phyloP scores from a whole-genome alignment of 2,329 filamentous ascomycete species.

The Acephala macrosclerotiorum region DNA sequence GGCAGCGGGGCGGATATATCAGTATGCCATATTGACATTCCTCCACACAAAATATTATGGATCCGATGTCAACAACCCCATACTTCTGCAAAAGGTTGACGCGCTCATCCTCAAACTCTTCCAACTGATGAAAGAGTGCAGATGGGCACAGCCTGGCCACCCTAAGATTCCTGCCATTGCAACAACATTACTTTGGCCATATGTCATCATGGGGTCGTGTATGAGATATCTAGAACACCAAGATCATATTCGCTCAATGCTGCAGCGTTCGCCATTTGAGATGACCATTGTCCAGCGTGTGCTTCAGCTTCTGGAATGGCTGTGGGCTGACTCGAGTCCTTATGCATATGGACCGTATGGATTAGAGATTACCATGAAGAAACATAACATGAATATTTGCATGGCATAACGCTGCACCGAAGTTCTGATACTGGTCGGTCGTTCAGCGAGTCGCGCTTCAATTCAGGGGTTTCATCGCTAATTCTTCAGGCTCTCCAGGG shows the following conservation, averaged over 20 bases:
- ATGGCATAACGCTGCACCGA: background rate
- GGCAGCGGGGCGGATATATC: background rate
- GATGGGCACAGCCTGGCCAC: background rate
- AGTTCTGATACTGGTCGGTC: background rate
- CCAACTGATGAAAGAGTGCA: background rate
- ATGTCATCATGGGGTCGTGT: conserved; percentile 3
- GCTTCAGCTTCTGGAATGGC: conserved; percentile 4
- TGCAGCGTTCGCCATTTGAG: conserved; percentile 6
- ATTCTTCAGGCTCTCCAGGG: too few species aligned
- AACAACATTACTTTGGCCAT: conserved; percentile 9
- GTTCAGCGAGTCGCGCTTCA: too few species aligned
- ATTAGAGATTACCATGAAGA: background rate
- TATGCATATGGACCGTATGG: conserved; percentile 1
- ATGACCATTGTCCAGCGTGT: background rate
- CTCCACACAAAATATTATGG: conserved; percentile 4
- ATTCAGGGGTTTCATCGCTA: too few species aligned
- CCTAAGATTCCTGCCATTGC: background rate
- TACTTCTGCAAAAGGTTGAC: background rate
- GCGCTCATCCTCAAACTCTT: background rate
- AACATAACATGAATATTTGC: background rate
- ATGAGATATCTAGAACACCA: background rate
- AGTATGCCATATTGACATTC: background rate
- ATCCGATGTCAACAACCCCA: background rate
- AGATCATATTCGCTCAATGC: background rate
- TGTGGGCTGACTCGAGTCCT: background rate